Evolutionary conservation across 345 rosid species (phyloP).

Genomic region (Lepidium didymum): DNA sequence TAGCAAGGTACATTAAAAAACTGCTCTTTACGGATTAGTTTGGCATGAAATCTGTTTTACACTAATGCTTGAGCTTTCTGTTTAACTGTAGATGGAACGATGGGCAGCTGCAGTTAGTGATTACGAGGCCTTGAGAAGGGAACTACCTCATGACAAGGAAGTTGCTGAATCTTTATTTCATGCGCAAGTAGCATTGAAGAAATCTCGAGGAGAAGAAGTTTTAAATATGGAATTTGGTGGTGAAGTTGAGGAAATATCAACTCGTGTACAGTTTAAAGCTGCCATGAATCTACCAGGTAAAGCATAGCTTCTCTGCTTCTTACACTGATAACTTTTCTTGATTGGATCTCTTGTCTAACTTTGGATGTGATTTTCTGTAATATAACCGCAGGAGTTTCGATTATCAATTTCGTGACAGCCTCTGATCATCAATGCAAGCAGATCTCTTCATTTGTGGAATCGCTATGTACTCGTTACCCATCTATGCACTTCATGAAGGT

Average conservation of each 20-base stretch:
- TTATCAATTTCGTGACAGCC: conserved; percentile 42
- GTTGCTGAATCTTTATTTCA: conserved; percentile 89
- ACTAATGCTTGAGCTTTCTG: conserved; percentile 3
- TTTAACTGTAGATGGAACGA: conserved; percentile 57
- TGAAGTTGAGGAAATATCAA: conserved; percentile 72
- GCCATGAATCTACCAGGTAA: conserved; percentile 74
- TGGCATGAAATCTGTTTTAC: background rate
- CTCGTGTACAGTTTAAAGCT: conserved; percentile 71
- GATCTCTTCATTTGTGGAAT: conserved; percentile 66
- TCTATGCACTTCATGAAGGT: conserved; percentile 92
- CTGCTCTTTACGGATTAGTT: background rate
- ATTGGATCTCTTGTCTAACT: background rate
- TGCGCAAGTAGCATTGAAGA: conserved; percentile 88
- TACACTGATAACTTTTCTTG: background rate
- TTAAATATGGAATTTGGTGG: conserved; percentile 93
- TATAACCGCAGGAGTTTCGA: conserved; percentile 39
- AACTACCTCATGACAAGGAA: conserved; percentile 75
- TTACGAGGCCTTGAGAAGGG: conserved; percentile 75
- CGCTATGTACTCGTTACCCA: conserved; percentile 74
- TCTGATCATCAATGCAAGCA: conserved; percentile 72
- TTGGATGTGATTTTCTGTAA: background rate
- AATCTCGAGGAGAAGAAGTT: conserved; percentile 94
- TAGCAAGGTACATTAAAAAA: conserved; percentile 49
- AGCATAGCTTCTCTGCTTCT: background rate
- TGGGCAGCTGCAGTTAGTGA: conserved; percentile 93